phyloP scores from a whole-genome alignment of 2,329 filamentous ascomycete genomes.

The Fusarium albidum region DNA sequence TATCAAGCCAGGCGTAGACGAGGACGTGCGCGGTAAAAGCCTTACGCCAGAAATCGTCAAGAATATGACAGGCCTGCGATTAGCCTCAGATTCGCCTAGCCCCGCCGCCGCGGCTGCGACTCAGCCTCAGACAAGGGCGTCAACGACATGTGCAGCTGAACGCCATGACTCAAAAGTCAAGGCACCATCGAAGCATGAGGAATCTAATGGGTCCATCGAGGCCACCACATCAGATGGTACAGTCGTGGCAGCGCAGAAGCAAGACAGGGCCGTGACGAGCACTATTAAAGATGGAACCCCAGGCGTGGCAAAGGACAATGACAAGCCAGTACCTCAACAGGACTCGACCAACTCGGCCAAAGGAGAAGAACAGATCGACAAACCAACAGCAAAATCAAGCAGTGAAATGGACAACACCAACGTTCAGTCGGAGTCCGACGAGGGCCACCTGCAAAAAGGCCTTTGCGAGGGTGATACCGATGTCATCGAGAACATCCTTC shows the following conservation, averaged over 20 bases:
- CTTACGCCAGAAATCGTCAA: slow-evolving; percentile 42
- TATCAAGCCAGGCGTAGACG: slow-evolving; percentile 5
- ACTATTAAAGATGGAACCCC: slow-evolving; percentile 19
- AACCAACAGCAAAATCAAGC: neutral
- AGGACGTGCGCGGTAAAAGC: slow-evolving; percentile 30
- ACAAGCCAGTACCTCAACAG: neutral
- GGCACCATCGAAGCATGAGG: slow-evolving; percentile 23
- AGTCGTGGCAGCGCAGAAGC: neutral
- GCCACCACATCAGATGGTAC: neutral
- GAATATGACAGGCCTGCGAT: slow-evolving; percentile 44
- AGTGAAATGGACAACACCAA: slow-evolving; percentile 15
- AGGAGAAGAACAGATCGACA: neutral
- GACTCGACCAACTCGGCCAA: slow-evolving; percentile 3
- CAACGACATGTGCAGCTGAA: slow-evolving; percentile 27
- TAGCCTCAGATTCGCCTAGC: slow-evolving; percentile 39
- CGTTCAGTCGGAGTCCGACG: slow-evolving; percentile 6
- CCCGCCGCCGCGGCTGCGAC: slow-evolving; percentile 24
- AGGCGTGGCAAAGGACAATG: slow-evolving; percentile 3
- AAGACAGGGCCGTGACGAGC: slow-evolving; percentile 3
- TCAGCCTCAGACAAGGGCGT: slow-evolving; percentile 34
- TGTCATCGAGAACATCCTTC: slow-evolving; percentile 75
- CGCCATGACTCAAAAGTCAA: slow-evolving; percentile 22
- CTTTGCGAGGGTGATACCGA: slow-evolving; percentile 85
- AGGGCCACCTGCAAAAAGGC: slow-evolving; percentile 49
- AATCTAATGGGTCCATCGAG: slow-evolving; percentile 20